phyloP scores from a whole-genome alignment of 2,329 filamentous ascomycete genomes.

The Exophiala aquamarina region DNA sequence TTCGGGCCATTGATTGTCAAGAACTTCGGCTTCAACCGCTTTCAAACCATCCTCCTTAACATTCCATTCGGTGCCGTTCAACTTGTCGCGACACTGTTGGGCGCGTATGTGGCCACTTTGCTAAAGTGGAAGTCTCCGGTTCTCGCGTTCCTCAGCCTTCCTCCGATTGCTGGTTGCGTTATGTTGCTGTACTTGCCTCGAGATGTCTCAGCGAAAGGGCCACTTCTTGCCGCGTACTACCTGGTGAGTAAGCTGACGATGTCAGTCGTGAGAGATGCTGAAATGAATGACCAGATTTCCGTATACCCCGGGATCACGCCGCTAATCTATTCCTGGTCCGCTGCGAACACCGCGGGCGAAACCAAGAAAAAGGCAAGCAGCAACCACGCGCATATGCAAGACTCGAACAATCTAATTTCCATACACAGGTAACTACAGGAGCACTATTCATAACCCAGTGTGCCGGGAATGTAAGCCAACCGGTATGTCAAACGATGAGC shows the following conservation, averaged over 20 bases:
- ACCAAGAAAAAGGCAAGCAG: conserved; percentile 69
- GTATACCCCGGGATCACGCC: conserved; percentile 63
- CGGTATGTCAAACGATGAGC: too few relatives aligned
- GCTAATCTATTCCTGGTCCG: conserved; percentile 71
- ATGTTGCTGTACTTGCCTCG: conserved; percentile 55
- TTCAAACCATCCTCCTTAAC: conserved; percentile 27
- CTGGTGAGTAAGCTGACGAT: conserved; percentile 32
- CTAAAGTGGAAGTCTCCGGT: conserved; percentile 58
- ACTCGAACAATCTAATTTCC: conserved; percentile 1
- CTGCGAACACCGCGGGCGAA: conserved; percentile 62
- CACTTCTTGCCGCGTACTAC: conserved; percentile 59
- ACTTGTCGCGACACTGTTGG: conserved; percentile 59
- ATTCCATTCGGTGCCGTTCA: conserved; percentile 46
- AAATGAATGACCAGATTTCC: conserved; percentile 44
- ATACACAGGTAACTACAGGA: conserved; percentile 55
- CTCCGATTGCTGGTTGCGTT: conserved; percentile 57
- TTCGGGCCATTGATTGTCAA: conserved; percentile 28
- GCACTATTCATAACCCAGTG: conserved; percentile 66
- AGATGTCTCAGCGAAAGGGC: conserved; percentile 46
- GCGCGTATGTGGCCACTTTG: conserved; percentile 56
- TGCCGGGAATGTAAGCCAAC: conserved; percentile 53
- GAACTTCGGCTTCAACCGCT: conserved; percentile 24
- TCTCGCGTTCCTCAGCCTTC: conserved; percentile 54
- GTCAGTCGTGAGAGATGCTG: conserved; percentile 18
- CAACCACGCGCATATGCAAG: too few relatives aligned